phyloP scores from a whole-genome alignment of 2,329 filamentous ascomycete species.

The Claviceps sp. region DNA sequence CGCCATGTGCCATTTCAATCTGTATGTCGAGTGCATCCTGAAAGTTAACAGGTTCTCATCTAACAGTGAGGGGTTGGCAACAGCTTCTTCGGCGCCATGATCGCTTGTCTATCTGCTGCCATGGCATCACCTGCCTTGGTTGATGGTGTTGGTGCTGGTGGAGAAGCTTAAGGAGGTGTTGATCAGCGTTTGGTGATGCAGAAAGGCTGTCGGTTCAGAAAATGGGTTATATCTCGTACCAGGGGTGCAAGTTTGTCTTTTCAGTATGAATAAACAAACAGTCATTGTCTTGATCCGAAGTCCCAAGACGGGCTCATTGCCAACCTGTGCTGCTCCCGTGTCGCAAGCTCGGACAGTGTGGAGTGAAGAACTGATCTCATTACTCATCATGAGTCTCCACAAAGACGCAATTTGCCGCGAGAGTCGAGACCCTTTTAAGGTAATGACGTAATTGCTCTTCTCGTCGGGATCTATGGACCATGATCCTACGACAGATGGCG shows the following conservation, averaged over 20 bases:
- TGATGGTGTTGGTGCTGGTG: neutral
- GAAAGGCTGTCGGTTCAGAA: neutral
- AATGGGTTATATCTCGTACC: neutral
- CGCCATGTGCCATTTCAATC: conserved; percentile 10
- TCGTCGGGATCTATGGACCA: too few relatives aligned
- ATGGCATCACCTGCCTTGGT: neutral
- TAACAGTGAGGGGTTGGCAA: neutral
- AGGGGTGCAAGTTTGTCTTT: neutral
- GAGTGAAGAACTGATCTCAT: too few relatives aligned
- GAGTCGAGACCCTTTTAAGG: neutral
- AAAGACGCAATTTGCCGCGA: too few relatives aligned
- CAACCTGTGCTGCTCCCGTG: too few relatives aligned
- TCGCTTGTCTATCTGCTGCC: conserved; percentile 6
- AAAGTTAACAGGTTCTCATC: too few relatives aligned
- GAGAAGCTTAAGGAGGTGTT: neutral
- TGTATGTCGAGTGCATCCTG: conserved; percentile 11
- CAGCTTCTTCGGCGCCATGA: conserved; percentile 11
- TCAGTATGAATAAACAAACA: neutral
- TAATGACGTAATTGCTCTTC: neutral
- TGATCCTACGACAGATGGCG: too few relatives aligned
- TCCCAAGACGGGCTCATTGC: too few relatives aligned
- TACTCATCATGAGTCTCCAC: too few relatives aligned
- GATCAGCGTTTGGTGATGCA: neutral
- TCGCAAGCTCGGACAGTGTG: too few relatives aligned
- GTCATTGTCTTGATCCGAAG: neutral